Evolutionary conservation across 768 basidiomycete species (phyloP), one percentile per base, ranked within the genome.

Genomic region (Calocybe cyanea): DNA sequence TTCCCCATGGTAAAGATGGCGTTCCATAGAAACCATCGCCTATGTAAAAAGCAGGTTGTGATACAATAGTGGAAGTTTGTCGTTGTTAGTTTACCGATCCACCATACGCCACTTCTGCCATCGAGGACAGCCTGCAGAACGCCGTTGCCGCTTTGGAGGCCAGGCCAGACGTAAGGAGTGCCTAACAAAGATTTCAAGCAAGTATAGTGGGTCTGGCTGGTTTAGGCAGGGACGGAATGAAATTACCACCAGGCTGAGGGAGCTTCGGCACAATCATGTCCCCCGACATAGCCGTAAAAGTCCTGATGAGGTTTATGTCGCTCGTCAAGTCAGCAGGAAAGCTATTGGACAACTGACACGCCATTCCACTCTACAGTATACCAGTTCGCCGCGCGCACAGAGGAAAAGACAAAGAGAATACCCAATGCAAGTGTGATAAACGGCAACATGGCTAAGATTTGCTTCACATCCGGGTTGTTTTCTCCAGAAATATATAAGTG

Each of bases 291-390:
- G 59, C 48, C 9, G 56, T 55, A 44, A 61, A 61, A 24, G 49
- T 46, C 23, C 57, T 58, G 28, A 42, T 5, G 25, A 11, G 25
- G 25, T 28, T 28, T 28, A 28, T 28, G 25, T 28, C 6, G 25
- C 25, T 28, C 11, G 25, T 28, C 11, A 5, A 11, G 25, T 5
- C 5, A 6, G 25, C 11, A 11, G 11, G 5, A 28, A 28, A 28
- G 11, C 6, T 6, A 6, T 18, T 18, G 8, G 30, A 33, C 14
- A 42, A 50, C 46, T 32, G 5, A 59, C 58, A 48, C 31, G n/a
- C 53, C 59, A 43, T 59, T 54, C 59, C 59, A 61, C 50, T 61
- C 59, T 10, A 59, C 57, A 9, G 59, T 61, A 46, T 58, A 61
- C 59, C 59, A 61, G 42, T 58, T 41, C 1, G 50, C 53, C 9